Base-by-base conservation (phyloP, 768 basidiomycete species). In the Collybia nuda region DNA sequence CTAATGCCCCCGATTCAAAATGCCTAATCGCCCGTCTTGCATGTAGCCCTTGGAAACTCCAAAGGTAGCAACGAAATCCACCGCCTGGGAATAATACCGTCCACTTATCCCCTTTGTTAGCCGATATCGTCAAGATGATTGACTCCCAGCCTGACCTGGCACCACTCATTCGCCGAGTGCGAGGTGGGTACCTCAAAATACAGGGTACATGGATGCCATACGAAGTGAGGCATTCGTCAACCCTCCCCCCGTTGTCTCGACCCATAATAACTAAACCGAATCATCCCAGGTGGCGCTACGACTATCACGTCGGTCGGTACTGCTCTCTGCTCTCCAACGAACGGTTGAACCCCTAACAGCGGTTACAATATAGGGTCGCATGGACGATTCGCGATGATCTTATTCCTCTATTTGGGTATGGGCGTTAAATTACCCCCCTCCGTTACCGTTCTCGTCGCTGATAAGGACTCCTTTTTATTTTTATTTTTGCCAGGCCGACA, bases 181-280 rank as follows among this genome's bases (percentile, higher is more conserved):
- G 90, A 40, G 91, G 90, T 50, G 89, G 90, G 44, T 91, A 90
- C 70, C 80, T 94, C 52, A 93, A 93, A 72, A 93, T 94, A 39
- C 92, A 94, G 62, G 92, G 92, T 26, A 93, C 92, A 18, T 94
- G 92, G 92, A 89, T 93, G 85, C 91, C 91, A 28, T 93, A 88
- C 68, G 91, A 90, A 76, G 87, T 88, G 57, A 54, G 78, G 64
- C 37, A n/a, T 36, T 26, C 26, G 32, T 12, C 44, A 45, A 14
- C 40, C 24, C n/a, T n/a, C n/a, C n/a, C n/a, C n/a, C n/a, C 50
- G 47, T 39, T 45, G 11, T 11, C 40, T 36, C 12, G 28, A 35
- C 15, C n/a, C n/a, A n/a, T n/a, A 42, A 14, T 45, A 39, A 43
- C 44, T 32, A 54, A 47, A 36, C 6, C 18, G 15, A 43, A 14